A percentile compares a stretch with the other conserved stretches of the same genome.
Conservation (phyloP, 2,329 filamentous ascomycete species). For the Tolypocladium cylindrosporum region DNA sequence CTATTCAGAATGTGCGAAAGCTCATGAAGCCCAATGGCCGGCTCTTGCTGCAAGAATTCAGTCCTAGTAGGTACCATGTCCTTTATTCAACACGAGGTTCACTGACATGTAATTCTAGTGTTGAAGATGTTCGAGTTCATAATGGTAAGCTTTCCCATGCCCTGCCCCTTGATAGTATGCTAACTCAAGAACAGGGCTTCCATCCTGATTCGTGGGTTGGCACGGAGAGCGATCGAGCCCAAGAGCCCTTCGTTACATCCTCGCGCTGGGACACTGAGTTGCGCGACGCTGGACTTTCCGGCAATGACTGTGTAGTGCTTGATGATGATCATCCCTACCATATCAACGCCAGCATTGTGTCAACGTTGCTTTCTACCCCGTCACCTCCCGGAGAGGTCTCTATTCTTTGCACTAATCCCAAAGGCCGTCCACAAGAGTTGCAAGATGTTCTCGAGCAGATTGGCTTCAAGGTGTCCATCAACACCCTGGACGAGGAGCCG, state of each 20-base stretch:
- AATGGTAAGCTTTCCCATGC: neutral
- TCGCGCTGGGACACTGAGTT: slow-evolving; percentile 4
- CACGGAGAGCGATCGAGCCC: neutral
- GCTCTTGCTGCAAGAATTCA: neutral
- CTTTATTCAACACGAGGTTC: neutral
- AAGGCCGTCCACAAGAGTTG: neutral
- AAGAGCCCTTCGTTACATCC: neutral
- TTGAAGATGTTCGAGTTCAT: neutral
- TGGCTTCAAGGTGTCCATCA: neutral
- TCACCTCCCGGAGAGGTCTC: neutral
- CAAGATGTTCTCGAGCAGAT: neutral
- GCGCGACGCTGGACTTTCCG: slow-evolving; percentile 1
- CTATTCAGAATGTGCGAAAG: neutral
- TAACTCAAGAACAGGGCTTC: neutral
- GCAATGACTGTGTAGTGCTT: slow-evolving; percentile 1
- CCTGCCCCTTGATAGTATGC: no score
- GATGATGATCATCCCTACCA: slow-evolving; percentile 3
- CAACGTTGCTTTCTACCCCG: neutral
- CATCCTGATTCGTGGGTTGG: neutral
- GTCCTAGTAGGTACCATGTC: neutral
- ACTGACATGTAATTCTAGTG: neutral
- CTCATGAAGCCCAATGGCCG: neutral
- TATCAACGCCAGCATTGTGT: neutral
- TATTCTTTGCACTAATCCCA: neutral
- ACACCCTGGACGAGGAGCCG: neutral